Conservation (phyloP, 495 filamentous ascomycete genomes). For the Amphirosellinia nigrospora region DNA sequence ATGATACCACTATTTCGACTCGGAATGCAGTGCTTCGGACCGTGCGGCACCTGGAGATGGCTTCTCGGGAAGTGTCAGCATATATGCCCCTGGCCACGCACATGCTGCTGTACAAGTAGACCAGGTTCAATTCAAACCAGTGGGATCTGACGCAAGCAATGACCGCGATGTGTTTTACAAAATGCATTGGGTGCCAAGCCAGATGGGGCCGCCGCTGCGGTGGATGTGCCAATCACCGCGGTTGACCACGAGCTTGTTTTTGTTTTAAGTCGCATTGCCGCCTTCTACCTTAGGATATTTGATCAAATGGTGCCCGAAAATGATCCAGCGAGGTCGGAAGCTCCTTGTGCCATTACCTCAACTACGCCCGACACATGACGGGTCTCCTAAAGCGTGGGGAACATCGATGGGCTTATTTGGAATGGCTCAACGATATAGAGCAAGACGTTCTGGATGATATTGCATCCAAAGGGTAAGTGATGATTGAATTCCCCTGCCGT, state of each 20-base stretch:
- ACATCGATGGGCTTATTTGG: not conserved
- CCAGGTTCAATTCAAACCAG: conserved; percentile 20
- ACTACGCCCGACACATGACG: not conserved
- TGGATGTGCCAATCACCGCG: not conserved
- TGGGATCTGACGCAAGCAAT: not conserved
- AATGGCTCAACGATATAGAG: no score
- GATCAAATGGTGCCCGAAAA: conserved; percentile 20
- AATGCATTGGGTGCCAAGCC: conserved; percentile 13
- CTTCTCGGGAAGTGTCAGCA: conserved; percentile 31
- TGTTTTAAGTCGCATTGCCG: conserved; percentile 8
- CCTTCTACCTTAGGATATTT: conserved; percentile 29
- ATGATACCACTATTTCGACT: no score
- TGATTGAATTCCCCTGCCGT: no score
- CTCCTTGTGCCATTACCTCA: not conserved
- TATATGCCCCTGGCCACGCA: conserved; percentile 7
- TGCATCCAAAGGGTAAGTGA: no score
- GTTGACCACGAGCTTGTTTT: not conserved
- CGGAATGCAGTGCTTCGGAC: no score
- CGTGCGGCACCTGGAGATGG: no score
- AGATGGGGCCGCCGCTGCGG: not conserved
- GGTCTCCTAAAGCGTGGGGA: not conserved
- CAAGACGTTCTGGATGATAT: no score
- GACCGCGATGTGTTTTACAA: conserved; percentile 21
- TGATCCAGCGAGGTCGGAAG: no score
- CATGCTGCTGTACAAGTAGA: conserved; percentile 35